Evolutionary conservation across 2,329 filamentous ascomycete species (phyloP), one percentile per base, ranked within the genome.

Genomic region (Davidsoniella virescens): DNA sequence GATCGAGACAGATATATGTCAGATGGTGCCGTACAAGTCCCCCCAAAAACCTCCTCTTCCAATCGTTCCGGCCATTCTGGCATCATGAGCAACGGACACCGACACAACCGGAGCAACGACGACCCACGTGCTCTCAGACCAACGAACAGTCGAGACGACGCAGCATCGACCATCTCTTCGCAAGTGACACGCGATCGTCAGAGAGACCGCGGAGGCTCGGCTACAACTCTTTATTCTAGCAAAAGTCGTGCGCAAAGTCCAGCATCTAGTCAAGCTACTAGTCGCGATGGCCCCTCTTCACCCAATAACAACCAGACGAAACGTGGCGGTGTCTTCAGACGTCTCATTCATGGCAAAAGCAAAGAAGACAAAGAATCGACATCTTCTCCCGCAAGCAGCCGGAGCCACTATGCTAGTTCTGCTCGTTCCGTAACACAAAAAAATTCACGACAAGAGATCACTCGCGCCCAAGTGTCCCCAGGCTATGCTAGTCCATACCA

Each of bases 161-260:
- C 50, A n/a, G 20, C 43, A 29, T 26, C 10, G 5, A 29, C 47
- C 17, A 29, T 41, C 14, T 16, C n/a, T 4, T 18, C 14, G 1
- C 36, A 38, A 6, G 38, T 33, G n/a, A 23, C 43, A 7, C 47
- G 51, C 2, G 51, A 50, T 25, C 47, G 51, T 7, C 59, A 66
- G 60, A 78, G 73, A 61, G 79, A 80, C 54, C 71, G 71, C 51
- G 69, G 65, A 33, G 66, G 64, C 47, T 69, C 69, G 26, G 59
- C 60, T 26, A 60, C 62, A 40, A 67, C 60, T 45, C 59, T 71
- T 70, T 61, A 73, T 67, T 56, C 61, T 56, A 62, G 68, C 44
- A 65, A 65, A 54, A 71, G 72, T 18, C 80, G 87, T 56, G 80
- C 85, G 10, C 76, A 84, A 54, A 94, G 88, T 63, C 87, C 88